A percentile compares a stretch with the other conserved stretches of the same genome.
Evolutionary conservation across 305 asterid genomes (phyloP).

Genomic region (Petunia hybrid): DNA sequence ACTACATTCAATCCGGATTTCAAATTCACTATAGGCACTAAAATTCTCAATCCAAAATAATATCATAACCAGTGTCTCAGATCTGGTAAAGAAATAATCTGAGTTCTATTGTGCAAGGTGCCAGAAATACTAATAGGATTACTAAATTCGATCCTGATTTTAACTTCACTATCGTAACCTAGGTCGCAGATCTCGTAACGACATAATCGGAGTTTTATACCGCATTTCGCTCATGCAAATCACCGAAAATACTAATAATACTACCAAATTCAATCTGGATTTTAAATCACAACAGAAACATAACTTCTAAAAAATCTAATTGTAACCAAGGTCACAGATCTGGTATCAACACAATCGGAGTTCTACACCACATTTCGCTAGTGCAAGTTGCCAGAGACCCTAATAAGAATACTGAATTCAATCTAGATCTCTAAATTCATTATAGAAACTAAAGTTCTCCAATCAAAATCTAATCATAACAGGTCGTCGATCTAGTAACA

Average conservation of each 20-base stretch:
- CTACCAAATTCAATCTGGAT: too few relatives aligned
- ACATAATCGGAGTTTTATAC: neutral
- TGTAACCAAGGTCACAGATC: too few relatives aligned
- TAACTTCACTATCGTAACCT: neutral
- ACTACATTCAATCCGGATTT: neutral
- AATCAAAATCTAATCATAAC: neutral
- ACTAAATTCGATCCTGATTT: conserved; percentile 14
- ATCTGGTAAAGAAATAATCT: neutral
- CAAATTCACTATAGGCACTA: neutral
- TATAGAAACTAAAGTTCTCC: neutral
- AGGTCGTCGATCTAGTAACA: conserved; percentile 10
- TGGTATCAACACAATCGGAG: too few relatives aligned
- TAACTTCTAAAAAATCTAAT: too few relatives aligned
- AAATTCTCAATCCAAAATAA: conserved; percentile 11
- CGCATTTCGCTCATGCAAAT: too few relatives aligned
- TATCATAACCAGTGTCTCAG: neutral
- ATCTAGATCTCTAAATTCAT: neutral
- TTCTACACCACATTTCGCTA: too few relatives aligned
- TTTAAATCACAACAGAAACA: too few relatives aligned
- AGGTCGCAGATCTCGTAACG: conserved; percentile 16
- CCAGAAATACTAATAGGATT: neutral
- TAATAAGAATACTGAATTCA: too few relatives aligned
- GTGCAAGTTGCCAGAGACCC: too few relatives aligned
- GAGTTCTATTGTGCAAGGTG: neutral
- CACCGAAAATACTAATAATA: too few relatives aligned